These are phyloP conservation scores for Nigrospora osmanthi DNA, from an alignment of 2,329 filamentous ascomycete genomes.

Conservation along the genomic window DNA sequence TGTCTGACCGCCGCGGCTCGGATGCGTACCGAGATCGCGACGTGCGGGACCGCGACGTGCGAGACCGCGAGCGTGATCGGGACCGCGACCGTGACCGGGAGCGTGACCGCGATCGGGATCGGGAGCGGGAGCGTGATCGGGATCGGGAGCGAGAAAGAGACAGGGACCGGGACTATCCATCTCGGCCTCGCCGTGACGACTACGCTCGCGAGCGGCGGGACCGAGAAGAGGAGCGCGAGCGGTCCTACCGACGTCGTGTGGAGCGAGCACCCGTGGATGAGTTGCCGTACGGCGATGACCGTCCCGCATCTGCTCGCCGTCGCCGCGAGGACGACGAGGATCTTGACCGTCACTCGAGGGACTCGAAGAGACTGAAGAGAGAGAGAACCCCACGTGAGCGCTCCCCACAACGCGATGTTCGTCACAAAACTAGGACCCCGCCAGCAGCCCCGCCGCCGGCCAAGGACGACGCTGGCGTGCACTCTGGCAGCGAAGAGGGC, in stretches of 20 bases:
- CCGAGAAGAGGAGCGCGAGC: conserved; percentile 83
- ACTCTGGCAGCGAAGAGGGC: conserved; percentile 91
- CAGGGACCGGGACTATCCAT: conserved; percentile 35
- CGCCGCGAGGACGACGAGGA: conserved; percentile 74
- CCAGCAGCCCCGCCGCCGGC: conserved; percentile 25
- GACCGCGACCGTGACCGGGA: conserved; percentile 36
- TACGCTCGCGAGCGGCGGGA: conserved; percentile 85
- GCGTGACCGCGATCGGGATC: conserved; percentile 30
- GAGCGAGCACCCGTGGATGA: conserved; percentile 69
- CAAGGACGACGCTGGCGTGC: conserved; percentile 54
- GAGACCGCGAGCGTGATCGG: conserved; percentile 23
- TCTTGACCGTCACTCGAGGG: conserved; percentile 55
- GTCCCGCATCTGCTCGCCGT: conserved; percentile 59
- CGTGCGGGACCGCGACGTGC: conserved; percentile 29
- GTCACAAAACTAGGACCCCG: conserved; percentile 50
- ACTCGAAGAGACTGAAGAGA: conserved; percentile 59
- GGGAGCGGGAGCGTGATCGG: conserved; percentile 23
- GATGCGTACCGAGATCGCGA: conserved; percentile 37
- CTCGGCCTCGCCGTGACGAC: conserved; percentile 52
- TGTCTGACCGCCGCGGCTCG: conserved; percentile 43
- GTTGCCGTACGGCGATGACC: conserved; percentile 80
- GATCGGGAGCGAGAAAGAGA: conserved; percentile 26
- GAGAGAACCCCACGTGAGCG: conserved; percentile 53
- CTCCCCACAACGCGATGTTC: conserved; percentile 49
- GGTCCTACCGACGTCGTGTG: conserved; percentile 71